phyloP scores from a whole-genome alignment of 164 flowering plant species.

The Malania oleifera region DNA sequence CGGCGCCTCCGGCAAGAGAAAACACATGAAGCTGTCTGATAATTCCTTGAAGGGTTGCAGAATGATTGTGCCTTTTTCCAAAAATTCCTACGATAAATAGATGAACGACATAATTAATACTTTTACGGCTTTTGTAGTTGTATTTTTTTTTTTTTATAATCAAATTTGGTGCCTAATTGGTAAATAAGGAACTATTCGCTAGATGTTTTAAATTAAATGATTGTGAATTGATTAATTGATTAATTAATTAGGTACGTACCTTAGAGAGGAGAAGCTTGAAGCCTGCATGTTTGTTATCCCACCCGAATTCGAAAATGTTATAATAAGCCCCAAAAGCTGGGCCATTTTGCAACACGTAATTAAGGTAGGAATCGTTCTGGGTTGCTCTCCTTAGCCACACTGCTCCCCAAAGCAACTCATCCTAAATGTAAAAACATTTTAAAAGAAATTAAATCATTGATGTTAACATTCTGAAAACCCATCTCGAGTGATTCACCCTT shows the following conservation, averaged over 20 bases:
- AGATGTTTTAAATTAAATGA: too few species aligned
- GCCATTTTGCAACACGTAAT: slow-evolving; percentile 69
- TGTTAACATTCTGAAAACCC: too few species aligned
- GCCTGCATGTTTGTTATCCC: slow-evolving; percentile 99
- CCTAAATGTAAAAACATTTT: too few species aligned
- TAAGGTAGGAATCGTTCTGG: slow-evolving; percentile 47
- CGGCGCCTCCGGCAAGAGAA: slow-evolving; percentile 68
- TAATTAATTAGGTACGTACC: slow-evolving; percentile 29
- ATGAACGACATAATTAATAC: too few species aligned
- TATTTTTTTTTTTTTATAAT: neutral
- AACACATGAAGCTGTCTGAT: slow-evolving; percentile 94
- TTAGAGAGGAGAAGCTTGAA: slow-evolving; percentile 83
- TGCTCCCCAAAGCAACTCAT: slow-evolving; percentile 97
- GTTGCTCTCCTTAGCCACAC: slow-evolving; percentile 92
- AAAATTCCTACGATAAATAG: slow-evolving; percentile 53
- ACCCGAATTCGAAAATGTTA: slow-evolving; percentile 82
- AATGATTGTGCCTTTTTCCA: slow-evolving; percentile 49
- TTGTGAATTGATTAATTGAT: neutral
- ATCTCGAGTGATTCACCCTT: too few species aligned
- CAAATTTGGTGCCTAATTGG: too few species aligned
- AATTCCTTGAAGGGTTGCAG: slow-evolving; percentile 74
- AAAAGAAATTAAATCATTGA: too few species aligned
- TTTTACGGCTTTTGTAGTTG: too few species aligned
- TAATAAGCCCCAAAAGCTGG: slow-evolving; percentile 88
- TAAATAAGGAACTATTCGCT: too few species aligned